Conservation (phyloP, 805 yeast genomes). For the Kuraishia piskuri region DNA sequence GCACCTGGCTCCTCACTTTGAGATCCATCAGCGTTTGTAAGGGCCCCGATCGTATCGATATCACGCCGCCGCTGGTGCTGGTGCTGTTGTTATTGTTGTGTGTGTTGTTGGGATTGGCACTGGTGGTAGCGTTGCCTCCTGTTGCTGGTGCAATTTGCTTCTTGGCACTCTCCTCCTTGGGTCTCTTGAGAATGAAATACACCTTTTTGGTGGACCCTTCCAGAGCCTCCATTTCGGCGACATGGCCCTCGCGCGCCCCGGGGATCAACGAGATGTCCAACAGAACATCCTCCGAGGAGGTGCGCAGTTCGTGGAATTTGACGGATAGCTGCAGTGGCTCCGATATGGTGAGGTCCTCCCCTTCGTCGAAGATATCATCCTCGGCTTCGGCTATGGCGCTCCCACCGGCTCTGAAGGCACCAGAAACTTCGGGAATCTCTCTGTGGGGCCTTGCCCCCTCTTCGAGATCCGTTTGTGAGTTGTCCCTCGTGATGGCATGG, state of each 20-base stretch:
- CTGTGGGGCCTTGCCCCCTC: neutral
- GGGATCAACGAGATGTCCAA: constrained; percentile 53
- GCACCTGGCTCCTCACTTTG: constrained; percentile 59
- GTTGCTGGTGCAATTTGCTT: constrained; percentile 1
- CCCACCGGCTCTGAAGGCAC: neutral
- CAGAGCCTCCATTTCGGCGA: constrained; percentile 58
- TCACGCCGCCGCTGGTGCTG: constrained; percentile 19
- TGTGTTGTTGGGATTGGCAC: constrained; percentile 1
- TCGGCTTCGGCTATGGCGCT: neutral
- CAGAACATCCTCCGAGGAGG: constrained; percentile 49
- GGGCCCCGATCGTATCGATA: constrained; percentile 55
- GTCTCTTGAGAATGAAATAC: constrained; percentile 33
- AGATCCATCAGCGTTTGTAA: constrained; percentile 54
- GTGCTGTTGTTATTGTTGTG: constrained; percentile 8
- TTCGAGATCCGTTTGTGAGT: neutral
- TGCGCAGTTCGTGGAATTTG: constrained; percentile 60
- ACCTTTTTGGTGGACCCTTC: constrained; percentile 26
- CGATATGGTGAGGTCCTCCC: neutral
- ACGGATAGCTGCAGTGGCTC: constrained; percentile 36
- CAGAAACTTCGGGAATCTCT: neutral
- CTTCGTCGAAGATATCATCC: constrained; percentile 2
- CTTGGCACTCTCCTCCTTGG: constrained; percentile 18
- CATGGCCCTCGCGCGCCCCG: constrained; percentile 62
- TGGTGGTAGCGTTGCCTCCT: neutral
- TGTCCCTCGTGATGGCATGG: neutral